phyloP scores from a whole-genome alignment of 1,284 basidiomycete species.

The Takashimella koratensis region DNA sequence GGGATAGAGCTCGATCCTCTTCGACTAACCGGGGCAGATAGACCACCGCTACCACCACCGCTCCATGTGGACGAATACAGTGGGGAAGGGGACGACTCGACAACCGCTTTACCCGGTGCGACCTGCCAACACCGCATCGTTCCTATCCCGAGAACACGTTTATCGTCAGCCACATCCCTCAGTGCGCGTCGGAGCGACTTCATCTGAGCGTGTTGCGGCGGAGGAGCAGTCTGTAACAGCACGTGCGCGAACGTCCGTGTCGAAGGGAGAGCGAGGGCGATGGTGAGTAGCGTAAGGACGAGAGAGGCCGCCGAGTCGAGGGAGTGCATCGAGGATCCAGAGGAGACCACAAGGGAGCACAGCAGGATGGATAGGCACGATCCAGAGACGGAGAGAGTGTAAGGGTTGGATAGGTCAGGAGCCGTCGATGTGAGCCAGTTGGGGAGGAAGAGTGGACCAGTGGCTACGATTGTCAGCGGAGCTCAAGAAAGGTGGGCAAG shows the following conservation, averaged over 20 bases:
- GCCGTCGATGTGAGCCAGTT: conserved; percentile 21
- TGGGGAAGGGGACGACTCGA: conserved; percentile 5
- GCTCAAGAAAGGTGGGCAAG: conserved; percentile 3
- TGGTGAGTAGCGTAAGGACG: conserved; percentile 68
- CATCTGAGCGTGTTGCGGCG: conserved; percentile 62
- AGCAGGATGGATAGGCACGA: too few species aligned
- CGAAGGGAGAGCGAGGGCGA: conserved; percentile 73
- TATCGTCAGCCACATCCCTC: conserved; percentile 61
- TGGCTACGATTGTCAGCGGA: conserved; percentile 22
- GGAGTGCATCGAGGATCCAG: conserved; percentile 54
- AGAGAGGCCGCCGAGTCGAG: conserved; percentile 73
- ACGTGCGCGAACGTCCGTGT: conserved; percentile 74
- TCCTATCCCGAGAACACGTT: conserved; percentile 36
- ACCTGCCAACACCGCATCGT: conserved; percentile 40
- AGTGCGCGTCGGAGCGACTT: conserved; percentile 70
- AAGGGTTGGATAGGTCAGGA: conserved; percentile 49
- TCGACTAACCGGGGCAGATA: conserved; percentile 4
- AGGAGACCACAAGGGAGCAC: conserved; percentile 44
- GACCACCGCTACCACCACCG: too few species aligned
- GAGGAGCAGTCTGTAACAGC: conserved; percentile 78
- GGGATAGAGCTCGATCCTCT: conserved; percentile 2
- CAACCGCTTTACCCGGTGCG: conserved; percentile 22
- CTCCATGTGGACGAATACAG: too few species aligned
- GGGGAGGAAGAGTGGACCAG: conserved; percentile 37
- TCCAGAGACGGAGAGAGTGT: conserved; percentile 48